phyloP scores from a whole-genome alignment of 2,329 filamentous ascomycete species.

The Myriangium duriaei region DNA sequence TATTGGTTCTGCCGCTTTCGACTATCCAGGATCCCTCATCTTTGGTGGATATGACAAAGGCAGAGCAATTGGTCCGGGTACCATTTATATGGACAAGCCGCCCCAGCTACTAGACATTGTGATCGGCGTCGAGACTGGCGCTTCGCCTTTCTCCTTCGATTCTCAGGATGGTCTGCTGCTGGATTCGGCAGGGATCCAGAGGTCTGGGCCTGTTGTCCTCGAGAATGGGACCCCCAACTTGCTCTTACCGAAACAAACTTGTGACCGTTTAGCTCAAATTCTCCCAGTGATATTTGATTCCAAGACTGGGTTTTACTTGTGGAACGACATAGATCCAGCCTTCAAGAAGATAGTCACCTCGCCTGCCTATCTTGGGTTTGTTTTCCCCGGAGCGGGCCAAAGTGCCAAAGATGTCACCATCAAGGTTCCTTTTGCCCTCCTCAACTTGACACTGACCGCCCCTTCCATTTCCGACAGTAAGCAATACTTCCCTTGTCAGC shows the following conservation, averaged over 20 bases:
- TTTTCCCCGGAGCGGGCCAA: constrained; percentile 23
- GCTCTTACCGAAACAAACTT: not conserved
- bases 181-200: not conserved
- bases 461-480: constrained; percentile 24
- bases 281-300: constrained; percentile 19
- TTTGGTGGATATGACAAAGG: constrained; percentile 27
- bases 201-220: too few species aligned
- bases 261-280: constrained; percentile 14
- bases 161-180: not conserved
- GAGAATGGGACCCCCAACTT: not conserved
- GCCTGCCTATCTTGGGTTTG: constrained; percentile 30
- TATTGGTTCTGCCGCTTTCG: constrained; percentile 21
- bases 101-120: constrained; percentile 10
- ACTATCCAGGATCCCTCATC: constrained; percentile 19
- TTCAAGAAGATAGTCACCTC: constrained; percentile 30
- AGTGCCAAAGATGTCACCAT: constrained; percentile 24
- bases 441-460: constrained; percentile 27
- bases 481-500: constrained; percentile 33
- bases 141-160: constrained; percentile 7
- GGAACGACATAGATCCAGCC: constrained; percentile 18
- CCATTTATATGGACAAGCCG: constrained; percentile 12
- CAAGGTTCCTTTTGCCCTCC: constrained; percentile 29
- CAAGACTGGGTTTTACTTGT: constrained; percentile 17
- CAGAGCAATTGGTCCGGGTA: constrained; percentile 20
- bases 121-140: constrained; percentile 15